These are phyloP conservation scores for Colletotrichum neosansevieriae DNA, from an alignment of 2,329 filamentous ascomycete genomes.

Conservation along the genomic window DNA sequence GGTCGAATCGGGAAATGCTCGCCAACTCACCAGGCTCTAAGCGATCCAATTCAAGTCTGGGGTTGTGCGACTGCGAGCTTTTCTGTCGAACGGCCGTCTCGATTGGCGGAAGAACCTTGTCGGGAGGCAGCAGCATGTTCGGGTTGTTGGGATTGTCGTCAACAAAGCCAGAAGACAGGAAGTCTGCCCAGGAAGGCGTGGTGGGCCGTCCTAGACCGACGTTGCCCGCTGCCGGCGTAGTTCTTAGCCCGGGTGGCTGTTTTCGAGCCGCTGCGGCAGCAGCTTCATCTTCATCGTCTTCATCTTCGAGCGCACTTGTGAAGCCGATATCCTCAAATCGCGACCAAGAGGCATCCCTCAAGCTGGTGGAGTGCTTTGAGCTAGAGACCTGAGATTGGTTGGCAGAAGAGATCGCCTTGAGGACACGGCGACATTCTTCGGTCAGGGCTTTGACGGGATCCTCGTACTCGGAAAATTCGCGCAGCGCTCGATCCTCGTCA, in stretches of 20 bases:
- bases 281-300: slow-evolving; percentile 73
- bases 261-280: slow-evolving; percentile 55
- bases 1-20: slow-evolving; percentile 85
- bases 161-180: slow-evolving; percentile 91
- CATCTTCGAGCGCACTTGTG: slow-evolving; percentile 78
- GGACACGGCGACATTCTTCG: slow-evolving; percentile 91
- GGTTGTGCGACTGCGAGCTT: slow-evolving; percentile 87
- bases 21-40: slow-evolving; percentile 94
- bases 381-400: slow-evolving; percentile 86
- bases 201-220: slow-evolving; percentile 82
- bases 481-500: slow-evolving; percentile 86
- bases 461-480: slow-evolving; percentile 87
- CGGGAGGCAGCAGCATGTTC: slow-evolving; percentile 85
- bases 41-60: slow-evolving; percentile 76
- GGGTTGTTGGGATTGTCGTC: slow-evolving; percentile 76
- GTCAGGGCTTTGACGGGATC: slow-evolving; percentile 90
- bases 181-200: slow-evolving; percentile 98
- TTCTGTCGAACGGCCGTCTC: slow-evolving; percentile 77
- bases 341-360: slow-evolving; percentile 93
- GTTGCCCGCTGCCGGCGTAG: slow-evolving; percentile 75
- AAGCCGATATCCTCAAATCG: slow-evolving; percentile 97
- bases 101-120: slow-evolving; percentile 91
- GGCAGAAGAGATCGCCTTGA: slow-evolving; percentile 86
- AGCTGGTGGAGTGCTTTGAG: slow-evolving; percentile 76
- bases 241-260: slow-evolving; percentile 64